These are phyloP conservation scores for Nakazawaea wyomingensis DNA, from an alignment of 805 yeast species.

Conservation along the genomic window DNA sequence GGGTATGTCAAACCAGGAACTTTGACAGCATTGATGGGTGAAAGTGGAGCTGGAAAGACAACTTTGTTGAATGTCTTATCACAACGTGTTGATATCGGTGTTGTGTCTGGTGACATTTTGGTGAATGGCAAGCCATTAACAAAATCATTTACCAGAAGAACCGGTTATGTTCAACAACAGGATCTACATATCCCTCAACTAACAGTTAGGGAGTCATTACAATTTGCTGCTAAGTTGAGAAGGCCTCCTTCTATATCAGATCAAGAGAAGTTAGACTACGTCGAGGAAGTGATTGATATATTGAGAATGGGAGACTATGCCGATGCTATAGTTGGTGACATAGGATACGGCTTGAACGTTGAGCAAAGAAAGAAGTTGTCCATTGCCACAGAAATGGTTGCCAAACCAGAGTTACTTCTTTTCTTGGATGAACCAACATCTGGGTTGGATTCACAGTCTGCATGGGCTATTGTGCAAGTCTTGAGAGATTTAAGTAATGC, in stretches of 20 bases:
- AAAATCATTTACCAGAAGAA: neutral
- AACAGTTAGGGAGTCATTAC: neutral
- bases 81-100: neutral
- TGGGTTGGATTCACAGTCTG: neutral
- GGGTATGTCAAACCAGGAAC: neutral
- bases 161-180: neutral
- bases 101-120: neutral
- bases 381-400: neutral
- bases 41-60: neutral
- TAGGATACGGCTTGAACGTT: neutral
- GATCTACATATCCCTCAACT: neutral
- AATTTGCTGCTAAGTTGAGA: neutral
- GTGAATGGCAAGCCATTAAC: neutral
- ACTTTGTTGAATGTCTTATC: neutral
- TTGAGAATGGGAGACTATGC: neutral
- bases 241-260: neutral
- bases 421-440: constrained; percentile 1
- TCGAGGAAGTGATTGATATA: neutral
- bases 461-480: neutral
- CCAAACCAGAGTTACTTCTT: neutral
- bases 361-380: neutral
- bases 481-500: neutral
- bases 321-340: neutral
- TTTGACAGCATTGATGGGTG: neutral
- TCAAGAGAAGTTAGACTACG: neutral